These are phyloP conservation scores for Xylaria sp. DNA, from an alignment of 2,329 filamentous ascomycete genomes.

Conservation along the genomic window DNA sequence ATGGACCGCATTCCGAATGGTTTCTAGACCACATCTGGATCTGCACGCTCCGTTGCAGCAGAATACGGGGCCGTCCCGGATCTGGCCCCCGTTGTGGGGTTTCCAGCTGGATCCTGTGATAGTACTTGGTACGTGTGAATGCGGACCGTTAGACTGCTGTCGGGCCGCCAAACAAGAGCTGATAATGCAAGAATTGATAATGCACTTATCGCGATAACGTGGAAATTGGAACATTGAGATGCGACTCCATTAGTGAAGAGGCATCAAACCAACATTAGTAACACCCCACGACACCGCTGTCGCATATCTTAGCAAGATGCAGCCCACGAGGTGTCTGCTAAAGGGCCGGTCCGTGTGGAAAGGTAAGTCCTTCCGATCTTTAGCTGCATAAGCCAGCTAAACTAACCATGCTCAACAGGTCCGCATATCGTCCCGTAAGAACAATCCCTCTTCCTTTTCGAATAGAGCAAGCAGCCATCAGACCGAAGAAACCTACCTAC, in stretches of 20 bases:
- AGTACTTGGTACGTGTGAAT: not conserved
- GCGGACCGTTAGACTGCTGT: not conserved
- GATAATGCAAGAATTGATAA: not conserved
- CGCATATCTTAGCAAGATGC: slow-evolving; percentile 46
- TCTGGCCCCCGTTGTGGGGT: not conserved
- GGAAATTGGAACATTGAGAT: slow-evolving; percentile 10
- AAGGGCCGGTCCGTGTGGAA: slow-evolving; percentile 52
- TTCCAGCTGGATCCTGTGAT: not conserved
- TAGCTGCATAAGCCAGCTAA: not conserved
- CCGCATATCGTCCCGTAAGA: slow-evolving; percentile 77
- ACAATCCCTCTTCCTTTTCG: slow-evolving; percentile 29
- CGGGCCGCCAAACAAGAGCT: not conserved
- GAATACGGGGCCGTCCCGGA: not conserved
- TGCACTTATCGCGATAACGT: slow-evolving; percentile 27
- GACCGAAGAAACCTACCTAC: too few species aligned
- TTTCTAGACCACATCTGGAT: not conserved
- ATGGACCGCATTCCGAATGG: not conserved
- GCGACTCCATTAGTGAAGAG: not conserved
- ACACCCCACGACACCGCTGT: slow-evolving; percentile 17
- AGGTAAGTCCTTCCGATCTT: slow-evolving; percentile 40
- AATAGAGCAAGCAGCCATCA: not conserved
- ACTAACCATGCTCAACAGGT: slow-evolving; percentile 55
- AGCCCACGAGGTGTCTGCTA: slow-evolving; percentile 51
- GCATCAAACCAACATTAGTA: too few species aligned
- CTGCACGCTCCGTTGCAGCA: not conserved